Evolutionary conservation across 257 asterid species (phyloP).

Genomic region (Echium plantagineum): DNA sequence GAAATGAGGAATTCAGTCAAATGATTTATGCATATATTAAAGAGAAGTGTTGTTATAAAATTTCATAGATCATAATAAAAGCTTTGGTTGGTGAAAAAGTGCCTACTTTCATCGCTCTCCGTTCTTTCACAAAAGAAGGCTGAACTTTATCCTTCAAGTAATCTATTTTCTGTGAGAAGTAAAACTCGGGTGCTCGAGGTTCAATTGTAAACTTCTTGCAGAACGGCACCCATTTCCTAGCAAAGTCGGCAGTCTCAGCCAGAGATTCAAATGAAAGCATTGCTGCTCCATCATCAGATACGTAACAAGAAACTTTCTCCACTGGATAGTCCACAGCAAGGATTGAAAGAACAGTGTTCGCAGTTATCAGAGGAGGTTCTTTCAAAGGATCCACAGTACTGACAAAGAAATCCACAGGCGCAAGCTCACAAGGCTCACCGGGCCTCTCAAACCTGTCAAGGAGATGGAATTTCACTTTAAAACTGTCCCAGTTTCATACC

Average conservation of each 20-base stretch:
- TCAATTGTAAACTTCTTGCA: constrained; percentile 85
- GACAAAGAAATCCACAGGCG: constrained; percentile 88
- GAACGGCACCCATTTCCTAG: constrained; percentile 96
- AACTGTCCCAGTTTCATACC: background rate
- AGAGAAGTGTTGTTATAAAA: no score
- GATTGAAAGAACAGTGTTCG: constrained; percentile 88
- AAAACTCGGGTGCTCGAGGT: constrained; percentile 98
- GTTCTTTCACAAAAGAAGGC: constrained; percentile 98
- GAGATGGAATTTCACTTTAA: background rate
- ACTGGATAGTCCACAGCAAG: constrained; percentile 97
- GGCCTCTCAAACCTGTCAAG: constrained; percentile 68
- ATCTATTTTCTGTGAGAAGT: constrained; percentile 90
- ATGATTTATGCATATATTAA: background rate
- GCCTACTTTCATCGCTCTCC: constrained; percentile 85
- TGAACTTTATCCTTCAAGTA: constrained; percentile 90
- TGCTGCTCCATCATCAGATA: constrained; percentile 97
- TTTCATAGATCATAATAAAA: background rate
- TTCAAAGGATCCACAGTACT: constrained; percentile 98
- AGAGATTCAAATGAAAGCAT: constrained; percentile 89
- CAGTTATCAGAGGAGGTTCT: constrained; percentile 96
- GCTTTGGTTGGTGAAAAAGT: background rate
- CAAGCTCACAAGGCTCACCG: constrained; percentile 74
- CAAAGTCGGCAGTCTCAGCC: constrained; percentile 83
- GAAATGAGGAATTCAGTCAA: background rate
- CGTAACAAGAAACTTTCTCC: constrained; percentile 92